Evolutionary conservation across 2,329 filamentous ascomycete genomes (phyloP), one percentile per base, ranked within the genome.

Genomic region (Thyridium curvatum): DNA sequence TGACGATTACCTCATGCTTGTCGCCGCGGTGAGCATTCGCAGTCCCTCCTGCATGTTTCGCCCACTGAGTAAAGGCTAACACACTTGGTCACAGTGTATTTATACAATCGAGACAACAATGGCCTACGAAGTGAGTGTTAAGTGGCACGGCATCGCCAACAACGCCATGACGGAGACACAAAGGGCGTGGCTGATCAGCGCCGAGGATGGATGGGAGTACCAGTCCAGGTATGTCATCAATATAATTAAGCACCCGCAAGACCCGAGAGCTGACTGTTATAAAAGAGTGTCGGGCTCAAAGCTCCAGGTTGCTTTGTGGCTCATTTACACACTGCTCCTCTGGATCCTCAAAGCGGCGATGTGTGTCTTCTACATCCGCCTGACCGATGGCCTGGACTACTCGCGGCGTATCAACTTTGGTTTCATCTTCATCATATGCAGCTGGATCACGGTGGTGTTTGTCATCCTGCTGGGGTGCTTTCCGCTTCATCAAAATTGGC

Each of bases 1-100:
- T 1, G 78, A 82, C 52, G 79, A 83, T 44, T 79, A 74, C 47
- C 51, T 82, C 21, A 76, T 79, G 57, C 55, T 71, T 33, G n/a
- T 77, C 14, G 74, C 69, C 5, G 64, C 65, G 43, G 72, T 79
- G 53, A 49, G 68, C n/a, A n/a, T 51, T 18, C 8, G n/a, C n/a
- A n/a, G n/a, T 35, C 10, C 15, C 5, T 12, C 17, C 13, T 35
- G 7, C 4, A n/a, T 16, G n/a, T 30, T 30, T 15, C 12, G 9
- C 15, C 13, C 10, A 26, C 21, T 6, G 21, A 6, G 18, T 12
- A 28, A 21, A 35, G 28, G 26, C 38, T 18, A 35, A 16, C 13
- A 34, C 37, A 6, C 6, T 6, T 26, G 6, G 10, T 6, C 10
- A 17, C 14, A 50, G 50, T 21, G 41, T 9, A 38, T 40, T 32